Evolutionary conservation across 2,329 filamentous ascomycete genomes (phyloP).

Genomic region (Bipolaris victoriae): DNA sequence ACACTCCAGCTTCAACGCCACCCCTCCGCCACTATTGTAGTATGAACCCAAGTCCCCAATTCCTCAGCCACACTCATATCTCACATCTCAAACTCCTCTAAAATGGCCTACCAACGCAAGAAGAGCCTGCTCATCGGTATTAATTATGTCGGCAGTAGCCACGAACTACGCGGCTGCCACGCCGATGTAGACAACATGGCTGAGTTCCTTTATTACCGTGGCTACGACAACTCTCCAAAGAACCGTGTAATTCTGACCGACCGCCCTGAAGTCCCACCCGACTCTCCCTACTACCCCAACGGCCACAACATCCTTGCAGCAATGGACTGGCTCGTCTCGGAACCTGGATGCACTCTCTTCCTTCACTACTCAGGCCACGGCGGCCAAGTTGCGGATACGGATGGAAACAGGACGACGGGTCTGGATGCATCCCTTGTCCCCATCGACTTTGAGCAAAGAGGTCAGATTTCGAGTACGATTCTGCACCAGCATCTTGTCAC

Average conservation of each 20-base stretch:
- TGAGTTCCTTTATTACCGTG: constrained; percentile 53
- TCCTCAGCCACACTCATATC: background rate
- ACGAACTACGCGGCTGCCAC: constrained; percentile 57
- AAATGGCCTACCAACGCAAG: constrained; percentile 36
- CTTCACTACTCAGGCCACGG: constrained; percentile 67
- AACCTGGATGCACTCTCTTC: constrained; percentile 60
- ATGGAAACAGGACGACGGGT: constrained; percentile 47
- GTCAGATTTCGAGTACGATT: constrained; percentile 60
- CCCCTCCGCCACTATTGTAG: background rate
- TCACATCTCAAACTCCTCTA: background rate
- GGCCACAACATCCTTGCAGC: constrained; percentile 58
- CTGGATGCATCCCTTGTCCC: constrained; percentile 61
- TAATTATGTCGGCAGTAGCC: constrained; percentile 56
- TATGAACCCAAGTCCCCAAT: background rate
- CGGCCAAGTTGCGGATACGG: constrained; percentile 57
- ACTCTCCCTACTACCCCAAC: constrained; percentile 47
- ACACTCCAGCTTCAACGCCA: background rate
- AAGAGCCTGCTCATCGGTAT: constrained; percentile 62
- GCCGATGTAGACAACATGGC: constrained; percentile 58
- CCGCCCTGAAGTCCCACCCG: constrained; percentile 34
- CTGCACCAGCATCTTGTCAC: constrained; percentile 62
- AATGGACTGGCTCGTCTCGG: constrained; percentile 64
- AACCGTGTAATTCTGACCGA: constrained; percentile 57
- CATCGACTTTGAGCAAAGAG: constrained; percentile 58
- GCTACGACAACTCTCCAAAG: constrained; percentile 51